Conservation (phyloP, 352 stramenopile genomes). For the Phytophthora fragariae region DNA sequence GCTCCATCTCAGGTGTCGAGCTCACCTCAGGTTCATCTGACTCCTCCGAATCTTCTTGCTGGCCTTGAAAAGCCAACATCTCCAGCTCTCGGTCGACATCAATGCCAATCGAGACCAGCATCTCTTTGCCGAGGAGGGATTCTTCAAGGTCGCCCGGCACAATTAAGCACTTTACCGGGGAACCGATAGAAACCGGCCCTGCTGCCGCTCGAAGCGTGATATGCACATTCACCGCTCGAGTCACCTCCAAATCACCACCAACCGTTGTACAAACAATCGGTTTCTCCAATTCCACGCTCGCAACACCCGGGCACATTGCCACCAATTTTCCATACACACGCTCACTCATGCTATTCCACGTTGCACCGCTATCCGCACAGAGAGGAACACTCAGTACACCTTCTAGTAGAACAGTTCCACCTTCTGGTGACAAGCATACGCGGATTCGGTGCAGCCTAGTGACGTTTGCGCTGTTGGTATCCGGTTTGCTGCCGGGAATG, state of each 20-base stretch:
- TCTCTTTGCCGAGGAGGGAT: conserved; percentile 9
- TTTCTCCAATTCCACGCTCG: conserved; percentile 5
- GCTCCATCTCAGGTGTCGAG: not conserved
- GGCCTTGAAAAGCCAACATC: not conserved
- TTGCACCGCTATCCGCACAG: too few species aligned
- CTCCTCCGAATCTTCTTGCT: conserved; percentile 3
- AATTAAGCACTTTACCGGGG: conserved; percentile 4
- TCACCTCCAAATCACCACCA: conserved; percentile 18
- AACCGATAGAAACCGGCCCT: not conserved
- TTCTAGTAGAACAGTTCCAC: too few species aligned
- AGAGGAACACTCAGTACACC: too few species aligned
- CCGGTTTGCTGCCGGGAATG: conserved; percentile 4
- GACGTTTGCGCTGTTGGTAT: not conserved
- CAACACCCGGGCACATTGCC: not conserved
- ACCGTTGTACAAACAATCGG: conserved; percentile 11
- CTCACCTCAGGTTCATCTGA: conserved; percentile 5
- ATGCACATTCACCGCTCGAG: not conserved
- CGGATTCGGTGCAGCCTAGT: conserved; percentile 9
- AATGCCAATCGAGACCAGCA: conserved; percentile 11
- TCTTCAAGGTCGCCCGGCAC: not conserved
- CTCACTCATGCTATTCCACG: conserved; percentile 9
- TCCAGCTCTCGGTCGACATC: not conserved
- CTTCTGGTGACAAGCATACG: too few species aligned
- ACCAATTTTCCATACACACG: conserved; percentile 6
- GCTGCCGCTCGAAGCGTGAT: too few species aligned